These are phyloP conservation scores for Kandelia obovata DNA, from an alignment of 345 rosid species.

Conservation along the genomic window DNA sequence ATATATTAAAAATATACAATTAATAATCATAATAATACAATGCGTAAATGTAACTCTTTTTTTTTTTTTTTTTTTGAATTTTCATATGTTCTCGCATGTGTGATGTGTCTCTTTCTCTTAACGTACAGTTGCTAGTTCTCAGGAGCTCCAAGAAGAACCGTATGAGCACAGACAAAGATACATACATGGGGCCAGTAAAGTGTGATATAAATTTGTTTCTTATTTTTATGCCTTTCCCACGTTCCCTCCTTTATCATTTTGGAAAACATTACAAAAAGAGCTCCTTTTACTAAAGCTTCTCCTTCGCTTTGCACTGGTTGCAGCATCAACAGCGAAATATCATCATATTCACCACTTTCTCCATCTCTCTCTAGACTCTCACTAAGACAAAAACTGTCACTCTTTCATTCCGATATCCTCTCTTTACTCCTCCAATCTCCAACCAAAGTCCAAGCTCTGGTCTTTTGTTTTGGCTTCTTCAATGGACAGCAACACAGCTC, in stretches of 20 bases:
- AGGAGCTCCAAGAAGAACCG: background rate
- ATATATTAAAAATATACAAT: too few species aligned
- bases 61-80: background rate
- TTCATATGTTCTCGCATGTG: background rate
- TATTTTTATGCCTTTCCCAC: conserved; percentile 43
- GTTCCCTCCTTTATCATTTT: conserved; percentile 30
- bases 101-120: background rate
- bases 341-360: conserved; percentile 46
- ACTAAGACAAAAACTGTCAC: background rate
- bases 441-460: background rate
- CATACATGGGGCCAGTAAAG: background rate
- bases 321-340: conserved; percentile 33
- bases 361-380: conserved; percentile 11
- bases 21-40: too few species aligned
- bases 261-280: conserved; percentile 17
- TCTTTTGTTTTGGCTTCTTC: conserved; percentile 25
- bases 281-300: conserved; percentile 40
- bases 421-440: conserved; percentile 18
- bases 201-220: background rate
- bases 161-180: conserved; percentile 21
- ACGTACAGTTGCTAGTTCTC: background rate
- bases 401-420: conserved; percentile 12
- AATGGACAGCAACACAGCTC: conserved; percentile 47
- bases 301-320: conserved; percentile 23
- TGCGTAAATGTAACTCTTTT: too few species aligned